phyloP scores from a whole-genome alignment of 83 land plant species.

The Larix sibirica region DNA sequence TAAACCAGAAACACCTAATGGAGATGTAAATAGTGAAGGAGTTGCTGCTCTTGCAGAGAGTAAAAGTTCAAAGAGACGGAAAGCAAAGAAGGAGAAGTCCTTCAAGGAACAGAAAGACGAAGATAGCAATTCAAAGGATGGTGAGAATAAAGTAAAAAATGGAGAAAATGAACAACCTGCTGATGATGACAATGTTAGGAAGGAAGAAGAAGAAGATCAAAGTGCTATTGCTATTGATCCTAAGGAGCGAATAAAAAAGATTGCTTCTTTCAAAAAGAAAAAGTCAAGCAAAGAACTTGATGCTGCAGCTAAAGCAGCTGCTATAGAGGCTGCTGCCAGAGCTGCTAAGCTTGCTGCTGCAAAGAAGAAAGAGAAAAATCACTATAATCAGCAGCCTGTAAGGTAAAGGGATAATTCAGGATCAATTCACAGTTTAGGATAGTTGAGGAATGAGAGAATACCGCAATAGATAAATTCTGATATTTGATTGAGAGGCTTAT shows the following conservation, averaged over 20 bases:
- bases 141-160: slow-evolving; percentile 5
- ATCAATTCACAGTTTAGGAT: background rate
- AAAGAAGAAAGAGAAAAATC: slow-evolving; percentile 97
- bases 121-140: slow-evolving; percentile 38
- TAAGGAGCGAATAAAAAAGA: slow-evolving; percentile 81
- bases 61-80: slow-evolving; percentile 84
- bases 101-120: slow-evolving; percentile 70
- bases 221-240: slow-evolving; percentile 55
- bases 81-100: slow-evolving; percentile 89
- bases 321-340: slow-evolving; percentile 92
- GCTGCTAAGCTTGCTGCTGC: slow-evolving; percentile 92
- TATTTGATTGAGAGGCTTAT: too few species aligned
- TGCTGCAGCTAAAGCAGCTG: slow-evolving; percentile 88
- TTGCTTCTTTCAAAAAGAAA: slow-evolving; percentile 83
- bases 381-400: slow-evolving; percentile 96
- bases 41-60: slow-evolving; percentile 46
- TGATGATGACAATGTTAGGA: slow-evolving; percentile 25
- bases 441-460: slow-evolving; percentile 1
- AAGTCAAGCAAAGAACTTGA: slow-evolving; percentile 81
- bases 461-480: slow-evolving; percentile 9
- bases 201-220: slow-evolving; percentile 39
- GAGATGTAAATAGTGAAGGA: slow-evolving; percentile 42
- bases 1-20: slow-evolving; percentile 36
- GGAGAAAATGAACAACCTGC: slow-evolving; percentile 22
- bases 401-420: slow-evolving; percentile 49